Percentiles rank a stretch among this genome's conserved stretches.
phyloP scores from a whole-genome alignment of 768 basidiomycete species.

The Suillus subalutaceus region DNA sequence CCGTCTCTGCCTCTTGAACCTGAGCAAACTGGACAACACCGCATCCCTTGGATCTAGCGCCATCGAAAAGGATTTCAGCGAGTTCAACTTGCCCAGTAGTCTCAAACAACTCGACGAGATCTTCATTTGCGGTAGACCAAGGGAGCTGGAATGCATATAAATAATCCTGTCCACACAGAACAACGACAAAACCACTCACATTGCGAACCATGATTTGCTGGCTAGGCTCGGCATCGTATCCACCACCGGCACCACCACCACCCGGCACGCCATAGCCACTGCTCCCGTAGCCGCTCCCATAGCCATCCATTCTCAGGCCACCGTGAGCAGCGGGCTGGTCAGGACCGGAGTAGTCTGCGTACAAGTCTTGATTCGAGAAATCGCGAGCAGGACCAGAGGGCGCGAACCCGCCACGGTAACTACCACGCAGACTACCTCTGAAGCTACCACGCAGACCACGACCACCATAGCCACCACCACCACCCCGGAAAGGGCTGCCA shows the following conservation, averaged over 20 bases:
- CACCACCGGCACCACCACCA: slow-evolving; percentile 28
- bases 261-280: slow-evolving; percentile 37
- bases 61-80: slow-evolving; percentile 94
- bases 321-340: slow-evolving; percentile 55
- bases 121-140: slow-evolving; percentile 99
- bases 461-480: slow-evolving; percentile 39
- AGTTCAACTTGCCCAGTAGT: slow-evolving; percentile 94
- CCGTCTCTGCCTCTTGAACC: slow-evolving; percentile 88
- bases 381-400: slow-evolving; percentile 55
- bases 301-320: slow-evolving; percentile 39
- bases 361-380: slow-evolving; percentile 87
- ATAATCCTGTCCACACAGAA: neutral
- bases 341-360: slow-evolving; percentile 91
- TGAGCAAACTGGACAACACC: slow-evolving; percentile 96
- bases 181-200: slow-evolving; percentile 54
- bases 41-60: slow-evolving; percentile 89
- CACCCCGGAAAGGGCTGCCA: slow-evolving; percentile 46
- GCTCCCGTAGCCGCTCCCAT: slow-evolving; percentile 44
- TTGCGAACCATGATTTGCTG: slow-evolving; percentile 99
- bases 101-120: slow-evolving; percentile 96
- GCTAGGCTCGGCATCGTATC: slow-evolving; percentile 78
- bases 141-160: slow-evolving; percentile 63
- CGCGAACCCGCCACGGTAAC: slow-evolving; percentile 61
- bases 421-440: slow-evolving; percentile 52
- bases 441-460: slow-evolving; percentile 54